Conservation (phyloP, 768 basidiomycete species). For the Boletellus ananiceps region DNA sequence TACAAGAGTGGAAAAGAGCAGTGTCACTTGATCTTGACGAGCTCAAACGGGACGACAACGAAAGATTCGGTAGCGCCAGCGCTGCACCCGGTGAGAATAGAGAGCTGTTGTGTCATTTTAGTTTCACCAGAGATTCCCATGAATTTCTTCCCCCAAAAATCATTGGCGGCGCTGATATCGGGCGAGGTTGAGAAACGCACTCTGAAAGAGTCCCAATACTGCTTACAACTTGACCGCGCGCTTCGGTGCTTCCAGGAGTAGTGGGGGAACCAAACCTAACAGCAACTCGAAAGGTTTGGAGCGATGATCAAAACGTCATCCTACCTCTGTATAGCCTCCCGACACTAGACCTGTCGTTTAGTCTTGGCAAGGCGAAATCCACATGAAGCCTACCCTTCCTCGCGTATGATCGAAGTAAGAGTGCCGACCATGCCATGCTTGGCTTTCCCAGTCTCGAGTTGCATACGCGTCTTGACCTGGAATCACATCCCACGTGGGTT, state of each 20-base stretch:
- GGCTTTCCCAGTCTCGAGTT: slow-evolving; percentile 83
- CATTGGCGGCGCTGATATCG: slow-evolving; percentile 67
- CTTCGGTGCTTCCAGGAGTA: slow-evolving; percentile 96
- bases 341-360: slow-evolving; percentile 38
- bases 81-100: slow-evolving; percentile 84
- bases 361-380: neutral
- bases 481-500: slow-evolving; percentile 6
- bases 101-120: slow-evolving; percentile 88
- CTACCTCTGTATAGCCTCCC: slow-evolving; percentile 87
- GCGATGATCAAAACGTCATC: neutral
- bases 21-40: slow-evolving; percentile 78
- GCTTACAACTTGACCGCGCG: slow-evolving; percentile 92
- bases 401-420: slow-evolving; percentile 74
- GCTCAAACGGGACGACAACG: slow-evolving; percentile 94
- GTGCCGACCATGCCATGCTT: slow-evolving; percentile 76
- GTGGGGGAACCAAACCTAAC: slow-evolving; percentile 85
- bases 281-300: neutral
- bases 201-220: neutral
- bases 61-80: slow-evolving; percentile 97
- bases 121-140: slow-evolving; percentile 55
- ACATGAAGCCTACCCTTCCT: slow-evolving; percentile 72
- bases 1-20: slow-evolving; percentile 18
- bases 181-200: neutral
- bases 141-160: slow-evolving; percentile 92
- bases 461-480: slow-evolving; percentile 97